These are phyloP conservation scores for Mesotaenium endlicherianum DNA, from an alignment of 139 green algal species.

Conservation along the genomic window DNA sequence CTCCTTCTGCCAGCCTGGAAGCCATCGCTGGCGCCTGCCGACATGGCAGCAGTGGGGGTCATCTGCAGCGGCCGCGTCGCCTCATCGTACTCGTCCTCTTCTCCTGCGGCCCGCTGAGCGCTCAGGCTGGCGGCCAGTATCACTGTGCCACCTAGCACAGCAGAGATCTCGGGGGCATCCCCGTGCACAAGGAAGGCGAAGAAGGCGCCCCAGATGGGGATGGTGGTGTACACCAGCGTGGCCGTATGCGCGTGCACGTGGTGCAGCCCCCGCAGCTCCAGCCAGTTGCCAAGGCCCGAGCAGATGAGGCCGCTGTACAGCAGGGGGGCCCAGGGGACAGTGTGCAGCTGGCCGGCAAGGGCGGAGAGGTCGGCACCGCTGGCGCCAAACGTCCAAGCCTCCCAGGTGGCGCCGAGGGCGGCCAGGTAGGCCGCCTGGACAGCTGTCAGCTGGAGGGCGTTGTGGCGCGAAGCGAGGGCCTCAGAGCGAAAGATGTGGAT, in stretches of 20 bases:
- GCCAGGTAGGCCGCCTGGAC: constrained; percentile 8
- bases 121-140: neutral
- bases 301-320: constrained; percentile 39
- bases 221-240: constrained; percentile 49
- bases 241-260: constrained; percentile 32
- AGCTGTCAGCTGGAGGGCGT: constrained; percentile 28
- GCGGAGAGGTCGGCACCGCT: neutral
- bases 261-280: constrained; percentile 38
- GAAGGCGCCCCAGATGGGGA: constrained; percentile 45
- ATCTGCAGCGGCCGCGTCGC: too few species aligned
- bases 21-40: neutral
- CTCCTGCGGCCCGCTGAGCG: neutral
- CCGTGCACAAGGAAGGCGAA: constrained; percentile 33
- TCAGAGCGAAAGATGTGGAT: constrained; percentile 39
- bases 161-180: neutral
- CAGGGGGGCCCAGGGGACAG: constrained; percentile 18
- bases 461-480: neutral
- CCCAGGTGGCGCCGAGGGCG: neutral
- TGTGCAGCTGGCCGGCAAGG: neutral
- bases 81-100: neutral
- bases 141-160: neutral
- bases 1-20: neutral
- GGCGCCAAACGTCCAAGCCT: neutral
- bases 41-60: too few species aligned
- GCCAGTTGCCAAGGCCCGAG: constrained; percentile 35